Evolutionary conservation across 2,329 filamentous ascomycete genomes (phyloP).

Genomic region (Cladosporium sp.): DNA sequence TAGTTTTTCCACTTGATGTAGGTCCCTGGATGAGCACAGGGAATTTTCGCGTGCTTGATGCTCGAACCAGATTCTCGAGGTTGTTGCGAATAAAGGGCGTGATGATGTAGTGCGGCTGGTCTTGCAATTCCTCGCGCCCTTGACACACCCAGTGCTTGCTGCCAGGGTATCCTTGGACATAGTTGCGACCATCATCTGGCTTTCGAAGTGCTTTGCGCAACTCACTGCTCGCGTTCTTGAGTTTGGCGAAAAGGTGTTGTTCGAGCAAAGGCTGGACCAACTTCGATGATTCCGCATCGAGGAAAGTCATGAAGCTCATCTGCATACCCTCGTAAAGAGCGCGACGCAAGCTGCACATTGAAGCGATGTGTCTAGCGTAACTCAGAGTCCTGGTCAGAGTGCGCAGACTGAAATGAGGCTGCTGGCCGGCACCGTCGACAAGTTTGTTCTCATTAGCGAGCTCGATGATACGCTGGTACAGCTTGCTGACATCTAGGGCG

Average conservation of each 20-base stretch:
- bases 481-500: slow-evolving; percentile 75
- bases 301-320: slow-evolving; percentile 93
- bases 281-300: slow-evolving; percentile 78
- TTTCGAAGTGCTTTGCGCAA: slow-evolving; percentile 75
- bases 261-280: slow-evolving; percentile 77
- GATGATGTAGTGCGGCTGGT: slow-evolving; percentile 89
- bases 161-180: slow-evolving; percentile 60
- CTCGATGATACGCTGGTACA: slow-evolving; percentile 86
- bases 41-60: slow-evolving; percentile 86
- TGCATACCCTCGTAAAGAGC: slow-evolving; percentile 93
- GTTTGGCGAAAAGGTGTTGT: slow-evolving; percentile 72
- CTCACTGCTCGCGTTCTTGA: slow-evolving; percentile 68
- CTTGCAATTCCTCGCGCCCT: slow-evolving; percentile 65
- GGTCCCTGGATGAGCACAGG: slow-evolving; percentile 95
- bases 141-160: slow-evolving; percentile 70
- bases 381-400: slow-evolving; percentile 87
- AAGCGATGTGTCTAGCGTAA: slow-evolving; percentile 82
- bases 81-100: slow-evolving; percentile 95
- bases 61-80: slow-evolving; percentile 88
- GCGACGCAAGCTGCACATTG: slow-evolving; percentile 79
- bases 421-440: slow-evolving; percentile 92
- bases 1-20: slow-evolving; percentile 96
- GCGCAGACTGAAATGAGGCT: slow-evolving; percentile 93
- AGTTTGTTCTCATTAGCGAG: slow-evolving; percentile 78
- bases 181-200: slow-evolving; percentile 72